phyloP scores from a whole-genome alignment of 2,329 filamentous ascomycete species.

The Colletotrichum sp. region DNA sequence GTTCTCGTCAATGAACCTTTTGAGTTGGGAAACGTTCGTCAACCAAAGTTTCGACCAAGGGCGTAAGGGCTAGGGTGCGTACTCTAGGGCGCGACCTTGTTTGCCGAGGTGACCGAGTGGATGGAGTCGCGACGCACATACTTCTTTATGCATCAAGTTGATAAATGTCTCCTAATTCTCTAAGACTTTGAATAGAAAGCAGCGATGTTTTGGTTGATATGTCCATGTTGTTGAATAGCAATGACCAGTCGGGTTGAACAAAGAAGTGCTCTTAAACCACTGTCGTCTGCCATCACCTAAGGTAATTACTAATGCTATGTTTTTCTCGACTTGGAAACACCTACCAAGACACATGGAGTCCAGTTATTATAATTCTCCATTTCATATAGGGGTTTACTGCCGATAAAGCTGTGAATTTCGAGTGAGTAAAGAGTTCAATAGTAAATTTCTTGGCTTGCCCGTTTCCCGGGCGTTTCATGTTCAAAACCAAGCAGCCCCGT shows the following conservation, averaged over 20 bases:
- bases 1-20: rapidly evolving
- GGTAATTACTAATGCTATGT: no score
- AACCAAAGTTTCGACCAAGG: not conserved
- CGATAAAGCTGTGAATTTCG: rapidly evolving
- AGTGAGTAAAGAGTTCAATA: not conserved
- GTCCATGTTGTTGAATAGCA: no score
- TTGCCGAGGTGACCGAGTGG: not conserved
- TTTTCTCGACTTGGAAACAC: not conserved
- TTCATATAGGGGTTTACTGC: rapidly evolving
- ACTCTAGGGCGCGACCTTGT: rapidly evolving
- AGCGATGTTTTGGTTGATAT: no score
- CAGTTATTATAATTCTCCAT: not conserved
- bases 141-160: not conserved
- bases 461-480: rapidly evolving
- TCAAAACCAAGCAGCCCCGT: rapidly evolving
- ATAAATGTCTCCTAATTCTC: no score
- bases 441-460: not conserved
- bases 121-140: not conserved
- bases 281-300: no score
- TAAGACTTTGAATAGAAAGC: no score
- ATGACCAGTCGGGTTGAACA: no score
- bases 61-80: rapidly evolving
- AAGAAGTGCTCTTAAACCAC: no score
- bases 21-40: not conserved
- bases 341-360: no score